These are phyloP conservation scores for Dichotomopilus funicola DNA, from an alignment of 2,329 filamentous ascomycete genomes.

Conservation along the genomic window DNA sequence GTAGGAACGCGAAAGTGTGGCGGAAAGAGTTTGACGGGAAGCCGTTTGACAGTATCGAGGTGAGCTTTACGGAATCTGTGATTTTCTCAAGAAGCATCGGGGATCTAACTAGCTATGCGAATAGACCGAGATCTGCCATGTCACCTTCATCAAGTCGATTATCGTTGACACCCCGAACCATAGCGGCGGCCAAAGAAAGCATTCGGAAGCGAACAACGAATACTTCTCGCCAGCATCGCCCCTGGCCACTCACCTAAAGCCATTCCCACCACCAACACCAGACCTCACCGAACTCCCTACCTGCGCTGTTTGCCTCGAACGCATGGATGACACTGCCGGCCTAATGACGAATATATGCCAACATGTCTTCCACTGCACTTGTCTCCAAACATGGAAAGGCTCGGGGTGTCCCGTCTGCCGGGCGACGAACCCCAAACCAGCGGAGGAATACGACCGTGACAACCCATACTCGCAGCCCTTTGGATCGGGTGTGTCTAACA, in stretches of 20 bases:
- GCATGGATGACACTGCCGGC: conserved; percentile 96
- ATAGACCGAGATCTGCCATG: conserved; percentile 86
- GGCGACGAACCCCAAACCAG: conserved; percentile 57
- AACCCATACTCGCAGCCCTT: conserved; percentile 51
- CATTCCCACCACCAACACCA: conserved; percentile 64
- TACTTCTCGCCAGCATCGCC: conserved; percentile 47
- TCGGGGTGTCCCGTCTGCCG: conserved; percentile 91
- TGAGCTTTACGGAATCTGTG: conserved; percentile 31
- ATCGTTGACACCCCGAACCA: conserved; percentile 66
- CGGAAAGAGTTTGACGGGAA: conserved; percentile 85
- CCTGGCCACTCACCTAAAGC: conserved; percentile 45
- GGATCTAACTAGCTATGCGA: conserved; percentile 3
- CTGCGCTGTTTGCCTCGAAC: conserved; percentile 90
- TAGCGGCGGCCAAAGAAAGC: conserved; percentile 26
- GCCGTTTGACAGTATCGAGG: conserved; percentile 86
- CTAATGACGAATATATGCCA: conserved; percentile 94
- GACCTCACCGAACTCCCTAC: conserved; percentile 87
- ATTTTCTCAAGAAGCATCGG: too few species aligned
- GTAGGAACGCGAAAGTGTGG: conserved; percentile 69
- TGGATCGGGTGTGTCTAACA: conserved; percentile 54
- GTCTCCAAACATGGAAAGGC: conserved; percentile 92
- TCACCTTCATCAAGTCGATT: conserved; percentile 89
- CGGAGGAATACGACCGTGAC: conserved; percentile 35
- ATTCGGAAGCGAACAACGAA: conserved; percentile 37
- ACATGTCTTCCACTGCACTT: conserved; percentile 95